phyloP scores from a whole-genome alignment of 2,329 filamentous ascomycete species.

The Alternaria brassicae region DNA sequence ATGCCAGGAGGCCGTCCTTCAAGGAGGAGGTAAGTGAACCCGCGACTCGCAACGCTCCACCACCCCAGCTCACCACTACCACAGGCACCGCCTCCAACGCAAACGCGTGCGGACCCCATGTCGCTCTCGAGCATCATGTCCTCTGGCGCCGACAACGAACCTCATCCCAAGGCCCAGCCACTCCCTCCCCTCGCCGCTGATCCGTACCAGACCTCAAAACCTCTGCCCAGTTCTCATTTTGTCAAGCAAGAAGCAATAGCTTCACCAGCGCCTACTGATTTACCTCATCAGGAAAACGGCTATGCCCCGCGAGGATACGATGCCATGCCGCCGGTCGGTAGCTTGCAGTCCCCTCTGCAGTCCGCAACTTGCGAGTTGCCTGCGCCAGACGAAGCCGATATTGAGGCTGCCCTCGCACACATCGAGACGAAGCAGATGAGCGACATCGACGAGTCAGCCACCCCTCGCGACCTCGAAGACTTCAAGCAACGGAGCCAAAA shows the following conservation, averaged over 20 bases:
- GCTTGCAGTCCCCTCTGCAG: slow-evolving; percentile 23
- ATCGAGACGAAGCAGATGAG: slow-evolving; percentile 65
- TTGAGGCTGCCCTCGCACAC: slow-evolving; percentile 69
- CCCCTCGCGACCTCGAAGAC: slow-evolving; percentile 60
- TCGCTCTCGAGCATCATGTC: slow-evolving; percentile 95
- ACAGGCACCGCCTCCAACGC: slow-evolving; percentile 70
- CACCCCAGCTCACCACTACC: slow-evolving; percentile 27
- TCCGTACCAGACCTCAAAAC: slow-evolving; percentile 29
- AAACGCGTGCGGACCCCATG: slow-evolving; percentile 89
- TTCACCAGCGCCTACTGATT: slow-evolving; percentile 39
- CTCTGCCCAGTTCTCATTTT: slow-evolving; percentile 31
- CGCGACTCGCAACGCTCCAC: slow-evolving; percentile 1
- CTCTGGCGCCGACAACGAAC: slow-evolving; percentile 77
- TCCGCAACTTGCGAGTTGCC: slow-evolving; percentile 39
- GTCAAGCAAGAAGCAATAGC: slow-evolving; percentile 46
- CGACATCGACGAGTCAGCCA: slow-evolving; percentile 63
- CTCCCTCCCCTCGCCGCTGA: slow-evolving; percentile 37
- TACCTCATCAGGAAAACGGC: slow-evolving; percentile 29
- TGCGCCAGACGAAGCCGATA: slow-evolving; percentile 65
- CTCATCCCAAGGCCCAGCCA: slow-evolving; percentile 60
- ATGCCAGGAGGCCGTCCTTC: slow-evolving; percentile 40
- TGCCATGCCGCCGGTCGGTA: slow-evolving; percentile 30
- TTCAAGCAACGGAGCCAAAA: slow-evolving; percentile 66
- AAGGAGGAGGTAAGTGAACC: slow-evolving; percentile 46
- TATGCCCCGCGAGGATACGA: slow-evolving; percentile 32